Percentiles rank a stretch among this genome's conserved stretches.
Conservation (phyloP, 2,329 filamentous ascomycete genomes). For the Anthostomella pinea region DNA sequence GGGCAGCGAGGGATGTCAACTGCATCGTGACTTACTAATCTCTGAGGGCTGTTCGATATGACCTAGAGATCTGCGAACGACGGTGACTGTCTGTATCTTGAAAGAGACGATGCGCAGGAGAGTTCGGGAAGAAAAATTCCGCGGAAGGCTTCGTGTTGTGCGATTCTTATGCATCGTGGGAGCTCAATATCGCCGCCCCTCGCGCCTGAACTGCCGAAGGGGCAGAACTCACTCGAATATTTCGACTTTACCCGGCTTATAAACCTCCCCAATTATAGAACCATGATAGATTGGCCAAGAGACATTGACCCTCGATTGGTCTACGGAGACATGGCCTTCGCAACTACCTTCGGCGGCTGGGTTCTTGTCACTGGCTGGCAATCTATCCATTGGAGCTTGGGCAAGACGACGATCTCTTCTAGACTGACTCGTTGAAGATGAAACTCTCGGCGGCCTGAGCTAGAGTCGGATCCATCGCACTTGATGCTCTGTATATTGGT, state of each 20-base stretch:
- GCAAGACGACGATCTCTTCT: conserved; percentile 2
- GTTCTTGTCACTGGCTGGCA: too few relatives aligned
- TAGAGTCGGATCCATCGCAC: too few relatives aligned
- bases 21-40: conserved; percentile 27
- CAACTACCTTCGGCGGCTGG: too few relatives aligned
- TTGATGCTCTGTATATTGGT: too few relatives aligned
- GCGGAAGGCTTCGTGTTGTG: conserved; percentile 19
- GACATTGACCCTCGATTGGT: conserved; percentile 13
- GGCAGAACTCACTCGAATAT: conserved; percentile 19
- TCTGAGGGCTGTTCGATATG: conserved; percentile 1
- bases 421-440: neutral
- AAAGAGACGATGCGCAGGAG: conserved; percentile 14
- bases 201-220: conserved; percentile 26
- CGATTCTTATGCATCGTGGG: conserved; percentile 22
- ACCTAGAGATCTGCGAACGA: neutral
- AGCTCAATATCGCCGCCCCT: conserved; percentile 13
- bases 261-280: conserved; percentile 27
- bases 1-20: conserved; percentile 31
- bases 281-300: conserved; percentile 23
- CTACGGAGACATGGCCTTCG: conserved; percentile 13
- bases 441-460: neutral
- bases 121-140: conserved; percentile 21
- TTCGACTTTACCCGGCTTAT: conserved; percentile 30
- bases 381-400: too few relatives aligned
- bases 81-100: neutral